Evolutionary conservation across 179 eudicot species (phyloP).

Genomic region (Camellia oleifera): DNA sequence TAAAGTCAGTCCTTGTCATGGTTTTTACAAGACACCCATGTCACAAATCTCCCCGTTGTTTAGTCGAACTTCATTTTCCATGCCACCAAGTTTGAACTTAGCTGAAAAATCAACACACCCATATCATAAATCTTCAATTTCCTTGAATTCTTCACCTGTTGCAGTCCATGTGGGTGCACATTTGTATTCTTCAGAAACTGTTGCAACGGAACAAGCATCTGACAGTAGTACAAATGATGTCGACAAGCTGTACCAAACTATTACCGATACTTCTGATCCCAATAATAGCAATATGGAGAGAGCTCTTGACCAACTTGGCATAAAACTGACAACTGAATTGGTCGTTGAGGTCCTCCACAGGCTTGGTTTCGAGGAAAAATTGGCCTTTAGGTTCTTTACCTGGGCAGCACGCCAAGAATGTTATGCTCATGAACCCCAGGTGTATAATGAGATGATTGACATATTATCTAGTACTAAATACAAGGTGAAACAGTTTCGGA

Average conservation of each 20-base stretch:
- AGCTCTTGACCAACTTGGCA: conserved; percentile 40
- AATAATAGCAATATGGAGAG: conserved; percentile 47
- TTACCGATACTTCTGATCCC: conserved; percentile 28
- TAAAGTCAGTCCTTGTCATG: background rate
- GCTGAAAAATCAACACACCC: background rate
- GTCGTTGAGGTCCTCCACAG: conserved; percentile 54
- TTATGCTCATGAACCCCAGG: conserved; percentile 60
- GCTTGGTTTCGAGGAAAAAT: conserved; percentile 68
- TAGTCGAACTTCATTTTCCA: background rate
- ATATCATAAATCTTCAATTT: background rate
- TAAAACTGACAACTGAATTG: conserved; percentile 50
- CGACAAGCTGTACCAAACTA: conserved; percentile 35
- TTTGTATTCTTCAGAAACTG: conserved; percentile 7
- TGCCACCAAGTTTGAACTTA: background rate
- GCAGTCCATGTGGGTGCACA: background rate
- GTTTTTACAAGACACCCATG: background rate
- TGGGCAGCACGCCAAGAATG: conserved; percentile 73
- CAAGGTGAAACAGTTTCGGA: conserved; percentile 65
- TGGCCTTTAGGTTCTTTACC: conserved; percentile 86
- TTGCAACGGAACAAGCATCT: background rate
- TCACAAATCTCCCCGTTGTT: background rate
- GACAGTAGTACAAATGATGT: conserved; percentile 12
- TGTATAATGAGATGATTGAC: conserved; percentile 80
- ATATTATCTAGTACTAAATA: conserved; percentile 76
- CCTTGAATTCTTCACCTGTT: conserved; percentile 1